Base-by-base conservation (phyloP, 805 yeast species). In the Pachysolen tannophilus region DNA sequence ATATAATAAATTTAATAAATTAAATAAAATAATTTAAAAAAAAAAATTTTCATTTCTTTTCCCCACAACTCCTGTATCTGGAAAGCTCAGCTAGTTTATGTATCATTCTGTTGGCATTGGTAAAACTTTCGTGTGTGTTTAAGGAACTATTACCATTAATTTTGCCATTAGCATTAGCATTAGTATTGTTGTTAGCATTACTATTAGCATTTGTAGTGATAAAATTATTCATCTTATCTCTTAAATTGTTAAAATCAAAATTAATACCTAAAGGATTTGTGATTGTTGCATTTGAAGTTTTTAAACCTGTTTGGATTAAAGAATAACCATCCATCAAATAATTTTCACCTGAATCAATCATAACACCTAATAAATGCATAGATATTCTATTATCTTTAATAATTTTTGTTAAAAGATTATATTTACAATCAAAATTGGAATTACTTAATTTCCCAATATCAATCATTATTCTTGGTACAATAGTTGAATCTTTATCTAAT, bases 291-390 rank as follows among this genome's bases (percentile, higher is more conserved):
- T 37, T 26, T 20, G 4, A 30, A 33, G 28, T 41, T 31, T 26
- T 39, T 35, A 13, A 42, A n/a, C 20, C 47, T 45, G 26, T 44
- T 32, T 48, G 47, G 10, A 31, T 38, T 11, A 43, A 32, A 13
- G 35, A 23, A 6, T 41, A 30, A 7, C 28, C 41, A 17, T 42
- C 38, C 8, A 47, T 47, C n/a, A 49, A 35, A 39, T 63, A 64
- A 27, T 48, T 31, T 24, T 61, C 62, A 16, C 70, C 72, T 24
- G 65, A 59, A 39, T 66, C 65, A 17, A 66, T 45, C 45, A 59
- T 42, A 13, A 66, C 55, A 1, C 72, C 71, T 4, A 62, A 30
- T 5, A 63, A 41, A 20, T 45, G 40, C 10, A 42, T 28, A 34
- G 46, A 50, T 5, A 44, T 33, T 2, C 30, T 20, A 6, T 43